These are phyloP conservation scores for Otatea glauca DNA, from an alignment of 176 grass and related monocot genomes.

Conservation along the genomic window DNA sequence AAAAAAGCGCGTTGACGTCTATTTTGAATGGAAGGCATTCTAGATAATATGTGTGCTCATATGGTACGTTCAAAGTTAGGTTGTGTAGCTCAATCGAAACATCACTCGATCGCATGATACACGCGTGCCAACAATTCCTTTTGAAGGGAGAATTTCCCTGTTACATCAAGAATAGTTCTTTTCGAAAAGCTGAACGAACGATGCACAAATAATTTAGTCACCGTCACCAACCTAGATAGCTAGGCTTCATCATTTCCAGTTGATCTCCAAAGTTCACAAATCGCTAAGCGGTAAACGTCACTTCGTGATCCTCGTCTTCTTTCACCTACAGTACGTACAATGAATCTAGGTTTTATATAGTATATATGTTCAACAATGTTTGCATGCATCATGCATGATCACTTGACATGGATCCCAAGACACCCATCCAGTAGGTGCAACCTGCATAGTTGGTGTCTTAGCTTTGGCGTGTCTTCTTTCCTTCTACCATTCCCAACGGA, in stretches of 20 bases:
- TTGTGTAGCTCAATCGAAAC: slow-evolving; percentile 45
- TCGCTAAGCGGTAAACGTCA: slow-evolving; percentile 23
- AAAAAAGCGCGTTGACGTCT: background rate
- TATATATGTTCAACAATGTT: slow-evolving; percentile 27
- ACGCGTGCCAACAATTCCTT: slow-evolving; percentile 31
- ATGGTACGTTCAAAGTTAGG: slow-evolving; percentile 47
- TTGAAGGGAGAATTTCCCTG: background rate
- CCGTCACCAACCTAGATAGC: slow-evolving; percentile 42
- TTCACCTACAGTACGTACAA: slow-evolving; percentile 24
- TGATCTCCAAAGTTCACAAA: slow-evolving; percentile 33
- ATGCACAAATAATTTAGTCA: slow-evolving; percentile 16
- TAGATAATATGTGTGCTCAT: background rate
- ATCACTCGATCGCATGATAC: slow-evolving; percentile 32
- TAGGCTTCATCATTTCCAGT: slow-evolving; percentile 27
- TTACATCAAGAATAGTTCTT: background rate
- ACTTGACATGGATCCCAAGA: slow-evolving; percentile 54
- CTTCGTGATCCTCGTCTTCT: slow-evolving; percentile 11
- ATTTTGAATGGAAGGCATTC: slow-evolving; percentile 2
- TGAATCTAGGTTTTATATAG: background rate
- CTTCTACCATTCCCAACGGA: slow-evolving; percentile 44
- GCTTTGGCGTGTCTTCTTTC: slow-evolving; percentile 48
- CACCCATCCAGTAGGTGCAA: slow-evolving; percentile 50
- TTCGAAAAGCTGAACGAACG: slow-evolving; percentile 33
- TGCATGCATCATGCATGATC: slow-evolving; percentile 27
- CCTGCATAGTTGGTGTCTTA: slow-evolving; percentile 54